These are phyloP conservation scores for Mariannaea elegans DNA, from an alignment of 2,329 filamentous ascomycete genomes.

Conservation along the genomic window DNA sequence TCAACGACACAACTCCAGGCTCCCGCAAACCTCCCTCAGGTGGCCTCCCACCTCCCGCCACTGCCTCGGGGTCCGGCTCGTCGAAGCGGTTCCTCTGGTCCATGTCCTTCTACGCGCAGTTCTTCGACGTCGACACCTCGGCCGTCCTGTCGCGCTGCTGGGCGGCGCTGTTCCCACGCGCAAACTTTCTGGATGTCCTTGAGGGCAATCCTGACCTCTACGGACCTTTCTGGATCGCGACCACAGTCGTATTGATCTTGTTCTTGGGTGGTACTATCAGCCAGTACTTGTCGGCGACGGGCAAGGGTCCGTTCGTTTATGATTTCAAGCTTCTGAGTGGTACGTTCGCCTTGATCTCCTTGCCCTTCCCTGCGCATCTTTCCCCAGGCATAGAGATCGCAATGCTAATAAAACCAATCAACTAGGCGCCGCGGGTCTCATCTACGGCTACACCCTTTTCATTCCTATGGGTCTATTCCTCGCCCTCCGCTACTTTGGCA, in stretches of 20 bases:
- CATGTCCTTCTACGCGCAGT: constrained; percentile 93
- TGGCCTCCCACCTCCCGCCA: constrained; percentile 67
- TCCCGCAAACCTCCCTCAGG: constrained; percentile 57
- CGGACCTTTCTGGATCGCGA: constrained; percentile 98
- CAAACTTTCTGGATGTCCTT: constrained; percentile 95
- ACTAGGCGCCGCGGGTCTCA: constrained; percentile 81
- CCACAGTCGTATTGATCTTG: constrained; percentile 93
- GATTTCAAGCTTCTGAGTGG: constrained; percentile 91
- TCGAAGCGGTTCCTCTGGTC: constrained; percentile 93
- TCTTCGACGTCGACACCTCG: constrained; percentile 97
- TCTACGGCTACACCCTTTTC: constrained; percentile 94
- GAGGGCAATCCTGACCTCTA: constrained; percentile 98
- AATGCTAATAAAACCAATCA: constrained; percentile 15
- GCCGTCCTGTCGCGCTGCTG: constrained; percentile 88
- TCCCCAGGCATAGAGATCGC: not conserved
- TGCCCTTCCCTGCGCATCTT: not conserved
- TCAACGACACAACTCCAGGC: constrained; percentile 66
- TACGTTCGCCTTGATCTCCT: constrained; percentile 47
- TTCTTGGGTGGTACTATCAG: constrained; percentile 96
- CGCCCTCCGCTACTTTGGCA: constrained; percentile 93
- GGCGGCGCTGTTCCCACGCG: constrained; percentile 87
- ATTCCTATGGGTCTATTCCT: constrained; percentile 88
- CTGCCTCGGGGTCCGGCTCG: constrained; percentile 54
- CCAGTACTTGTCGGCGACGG: constrained; percentile 79
- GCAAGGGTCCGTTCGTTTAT: constrained; percentile 82